Conservation (phyloP, 2,329 filamentous ascomycete genomes). For the Dothideomycetes sp. region DNA sequence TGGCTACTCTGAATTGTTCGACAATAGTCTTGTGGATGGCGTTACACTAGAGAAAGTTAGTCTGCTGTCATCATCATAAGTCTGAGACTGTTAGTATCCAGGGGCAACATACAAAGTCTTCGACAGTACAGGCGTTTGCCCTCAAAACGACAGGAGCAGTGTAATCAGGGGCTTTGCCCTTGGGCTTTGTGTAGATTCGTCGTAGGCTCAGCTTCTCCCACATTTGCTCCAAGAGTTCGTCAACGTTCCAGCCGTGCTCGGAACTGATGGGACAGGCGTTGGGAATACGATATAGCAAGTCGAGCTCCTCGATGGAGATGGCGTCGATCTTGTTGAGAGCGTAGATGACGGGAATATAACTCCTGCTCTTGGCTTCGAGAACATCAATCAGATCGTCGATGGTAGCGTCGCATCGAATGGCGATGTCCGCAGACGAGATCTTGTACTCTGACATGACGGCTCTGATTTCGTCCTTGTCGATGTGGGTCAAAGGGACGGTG, state of each 20-base stretch:
- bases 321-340: slow-evolving; percentile 98
- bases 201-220: slow-evolving; percentile 93
- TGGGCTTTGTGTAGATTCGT: slow-evolving; percentile 95
- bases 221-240: slow-evolving; percentile 95
- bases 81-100: background rate
- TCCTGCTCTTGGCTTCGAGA: slow-evolving; percentile 85
- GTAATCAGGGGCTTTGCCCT: slow-evolving; percentile 91
- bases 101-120: slow-evolving; percentile 76
- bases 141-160: slow-evolving; percentile 81
- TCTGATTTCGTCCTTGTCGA: slow-evolving; percentile 93
- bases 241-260: slow-evolving; percentile 91
- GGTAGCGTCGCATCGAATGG: slow-evolving; percentile 94
- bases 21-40: slow-evolving; percentile 92
- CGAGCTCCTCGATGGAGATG: slow-evolving; percentile 94
- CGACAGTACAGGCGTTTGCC: slow-evolving; percentile 73
- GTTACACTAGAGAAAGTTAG: slow-evolving; percentile 63
- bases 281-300: slow-evolving; percentile 90
- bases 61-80: slow-evolving; percentile 26
- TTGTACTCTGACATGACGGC: slow-evolving; percentile 96
- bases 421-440: slow-evolving; percentile 93
- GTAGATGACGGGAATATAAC: slow-evolving; percentile 98
- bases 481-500: slow-evolving; percentile 83
- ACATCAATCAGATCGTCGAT: slow-evolving; percentile 96
- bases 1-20: slow-evolving; percentile 88
- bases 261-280: slow-evolving; percentile 96